Evolutionary conservation across 805 yeast genomes (phyloP), one percentile per base, ranked within the genome.

Genomic region (Spencermartinsiella europaea): DNA sequence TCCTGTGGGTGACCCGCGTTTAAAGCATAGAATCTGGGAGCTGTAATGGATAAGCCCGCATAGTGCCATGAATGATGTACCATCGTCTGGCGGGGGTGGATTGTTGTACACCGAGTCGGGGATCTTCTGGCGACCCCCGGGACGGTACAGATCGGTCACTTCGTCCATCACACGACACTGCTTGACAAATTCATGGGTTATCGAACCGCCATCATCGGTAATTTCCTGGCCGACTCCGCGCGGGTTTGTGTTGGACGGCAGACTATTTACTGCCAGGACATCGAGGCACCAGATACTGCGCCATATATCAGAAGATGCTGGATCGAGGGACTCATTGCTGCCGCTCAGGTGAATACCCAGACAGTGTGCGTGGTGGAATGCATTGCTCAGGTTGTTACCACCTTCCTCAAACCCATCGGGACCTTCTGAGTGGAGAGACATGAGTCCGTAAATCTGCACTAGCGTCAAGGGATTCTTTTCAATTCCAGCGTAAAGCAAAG

Each of bases 211-310:
- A 4, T 12, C 14, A 20, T 37, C 42, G 8, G 54, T 54, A 19
- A 68, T 50, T 38, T 68, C 45, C 15, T 34, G 21, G 20, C 35
- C 67, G 35, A 66, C 63, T 48, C 68, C 73, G 33, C 61, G 62
- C 33, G 63, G 54, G 34, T 66, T 58, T 44, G 67, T 56, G 15
- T 61, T 55, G 34, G 67, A 54, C 1, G 69, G 67, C 21, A 68
- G 50, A 12, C 68, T 66, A 44, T 63, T 66, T 3, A 71, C 61
- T 16, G 61, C 58, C 38, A 67, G 54, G 22, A 69, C 48, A 51
- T 67, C 71, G 27, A 67, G 51, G 31, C 69, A 59, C 57, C 67
- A 65, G 14, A 67, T 44, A 39, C 65, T 52, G 69, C 71, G 63
- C 69, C 70, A 67, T 3, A 63, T 45, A 12, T 54, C 51, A 4